phyloP scores from a whole-genome alignment of 2,329 filamentous ascomycete genomes.

The Exophiala sideris region DNA sequence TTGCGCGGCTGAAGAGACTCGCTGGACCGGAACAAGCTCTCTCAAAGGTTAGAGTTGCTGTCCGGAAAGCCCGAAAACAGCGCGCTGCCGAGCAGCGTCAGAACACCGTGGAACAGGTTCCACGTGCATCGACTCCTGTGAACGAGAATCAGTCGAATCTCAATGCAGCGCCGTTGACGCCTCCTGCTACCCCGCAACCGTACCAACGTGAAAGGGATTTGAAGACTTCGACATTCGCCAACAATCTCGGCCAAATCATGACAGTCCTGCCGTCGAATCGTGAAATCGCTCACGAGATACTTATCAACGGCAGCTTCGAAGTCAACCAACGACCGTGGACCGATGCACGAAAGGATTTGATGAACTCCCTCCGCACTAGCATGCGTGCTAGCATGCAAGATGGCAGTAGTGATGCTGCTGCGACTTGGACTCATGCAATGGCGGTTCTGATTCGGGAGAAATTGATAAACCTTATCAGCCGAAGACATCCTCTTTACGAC shows the following conservation, averaged over 20 bases:
- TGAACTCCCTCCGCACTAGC: slow-evolving; percentile 48
- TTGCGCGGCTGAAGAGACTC: slow-evolving; percentile 60
- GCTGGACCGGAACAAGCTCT: slow-evolving; percentile 60
- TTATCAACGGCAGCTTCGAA: slow-evolving; percentile 62
- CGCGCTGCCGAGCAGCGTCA: slow-evolving; percentile 19
- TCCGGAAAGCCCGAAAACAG: slow-evolving; percentile 50
- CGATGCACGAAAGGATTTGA: slow-evolving; percentile 54
- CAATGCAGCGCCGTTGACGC: slow-evolving; percentile 18
- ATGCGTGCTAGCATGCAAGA: slow-evolving; percentile 57
- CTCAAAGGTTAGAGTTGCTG: slow-evolving; percentile 57
- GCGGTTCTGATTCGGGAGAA: slow-evolving; percentile 63
- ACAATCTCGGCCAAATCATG: slow-evolving; percentile 52
- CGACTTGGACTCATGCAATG: slow-evolving; percentile 62
- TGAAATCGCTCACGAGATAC: slow-evolving; percentile 60
- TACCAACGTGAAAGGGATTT: slow-evolving; percentile 35
- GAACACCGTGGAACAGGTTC: slow-evolving; percentile 20
- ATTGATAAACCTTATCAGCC: slow-evolving; percentile 56
- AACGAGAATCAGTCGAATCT: slow-evolving; percentile 31
- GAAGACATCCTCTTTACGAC: slow-evolving; percentile 59
- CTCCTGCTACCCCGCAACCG: slow-evolving; percentile 33
- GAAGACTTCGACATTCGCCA: slow-evolving; percentile 35
- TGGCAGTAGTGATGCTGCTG: slow-evolving; percentile 54
- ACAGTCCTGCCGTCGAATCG: slow-evolving; percentile 61
- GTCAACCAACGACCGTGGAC: slow-evolving; percentile 52
- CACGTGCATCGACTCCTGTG: slow-evolving; percentile 24